These are phyloP conservation scores for Phytopythium kandeliae DNA, from an alignment of 352 stramenopile species.

Conservation along the genomic window DNA sequence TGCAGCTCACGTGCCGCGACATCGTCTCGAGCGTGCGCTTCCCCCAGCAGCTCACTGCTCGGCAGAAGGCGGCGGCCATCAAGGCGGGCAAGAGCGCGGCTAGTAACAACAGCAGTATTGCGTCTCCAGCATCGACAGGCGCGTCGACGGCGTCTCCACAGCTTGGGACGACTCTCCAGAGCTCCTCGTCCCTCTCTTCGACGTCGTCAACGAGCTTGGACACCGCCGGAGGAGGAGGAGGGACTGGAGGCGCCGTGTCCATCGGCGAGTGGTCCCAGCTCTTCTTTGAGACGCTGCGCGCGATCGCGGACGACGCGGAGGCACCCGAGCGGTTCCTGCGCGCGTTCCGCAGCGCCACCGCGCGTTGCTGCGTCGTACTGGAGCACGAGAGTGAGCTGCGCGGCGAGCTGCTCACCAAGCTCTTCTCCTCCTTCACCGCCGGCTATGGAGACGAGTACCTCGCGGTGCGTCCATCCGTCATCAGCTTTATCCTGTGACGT, in stretches of 20 bases:
- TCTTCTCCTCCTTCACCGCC: constrained; percentile 53
- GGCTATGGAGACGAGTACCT: constrained; percentile 67
- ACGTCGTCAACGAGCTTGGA: constrained; percentile 48
- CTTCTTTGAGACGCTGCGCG: constrained; percentile 52
- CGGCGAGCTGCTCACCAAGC: constrained; percentile 58
- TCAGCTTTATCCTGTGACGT: no score
- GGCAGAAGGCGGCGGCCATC: constrained; percentile 26
- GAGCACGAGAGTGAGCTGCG: constrained; percentile 55
- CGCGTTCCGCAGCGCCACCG: constrained; percentile 35
- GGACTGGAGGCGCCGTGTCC: constrained; percentile 22
- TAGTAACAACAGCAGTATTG: constrained; percentile 2
- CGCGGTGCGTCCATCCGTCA: constrained; percentile 36
- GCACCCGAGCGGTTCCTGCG: constrained; percentile 28
- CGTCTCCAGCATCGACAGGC: constrained; percentile 7
- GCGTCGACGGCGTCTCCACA: constrained; percentile 22
- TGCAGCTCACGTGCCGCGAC: constrained; percentile 40
- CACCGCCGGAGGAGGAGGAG: constrained; percentile 18
- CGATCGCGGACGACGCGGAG: constrained; percentile 37
- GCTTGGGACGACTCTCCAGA: constrained; percentile 1
- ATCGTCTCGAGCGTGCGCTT: constrained; percentile 42
- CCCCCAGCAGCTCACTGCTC: constrained; percentile 31
- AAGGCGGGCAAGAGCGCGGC: constrained; percentile 29
- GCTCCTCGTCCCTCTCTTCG: constrained; percentile 8
- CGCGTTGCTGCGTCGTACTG: constrained; percentile 55
- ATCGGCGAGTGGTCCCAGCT: constrained; percentile 10